Conservation (phyloP, 306 rosid species). For the Ammopiptanthus mongolicus region DNA sequence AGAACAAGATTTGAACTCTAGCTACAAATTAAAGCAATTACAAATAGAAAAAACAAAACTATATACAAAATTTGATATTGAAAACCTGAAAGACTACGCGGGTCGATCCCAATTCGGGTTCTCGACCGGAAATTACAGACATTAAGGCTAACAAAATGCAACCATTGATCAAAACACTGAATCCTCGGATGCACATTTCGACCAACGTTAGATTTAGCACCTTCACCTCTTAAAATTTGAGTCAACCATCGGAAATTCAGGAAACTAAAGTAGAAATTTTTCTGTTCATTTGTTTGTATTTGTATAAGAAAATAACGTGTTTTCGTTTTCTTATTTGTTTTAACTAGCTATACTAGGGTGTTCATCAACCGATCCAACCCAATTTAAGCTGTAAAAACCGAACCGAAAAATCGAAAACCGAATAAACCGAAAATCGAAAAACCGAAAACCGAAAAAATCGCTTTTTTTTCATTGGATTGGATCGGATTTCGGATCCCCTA, state of each 20-base stretch:
- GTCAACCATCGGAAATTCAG: conserved; percentile 21
- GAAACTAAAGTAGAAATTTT: not conserved
- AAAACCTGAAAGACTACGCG: conserved; percentile 88
- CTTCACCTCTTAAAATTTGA: conserved; percentile 2
- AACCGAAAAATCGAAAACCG: no score
- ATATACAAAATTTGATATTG: not conserved
- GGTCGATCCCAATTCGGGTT: conserved; percentile 60
- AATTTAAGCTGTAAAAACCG: no score
- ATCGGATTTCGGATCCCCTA: no score
- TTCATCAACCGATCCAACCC: no score
- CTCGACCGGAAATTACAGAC: conserved; percentile 21
- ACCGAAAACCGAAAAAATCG: no score
- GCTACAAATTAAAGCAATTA: conserved; percentile 6
- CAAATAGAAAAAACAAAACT: not conserved
- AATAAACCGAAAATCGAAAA: no score
- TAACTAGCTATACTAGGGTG: no score
- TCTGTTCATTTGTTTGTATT: not conserved
- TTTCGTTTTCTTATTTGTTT: no score
- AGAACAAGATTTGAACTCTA: not conserved
- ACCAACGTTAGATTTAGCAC: conserved; percentile 13
- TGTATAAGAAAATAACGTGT: not conserved
- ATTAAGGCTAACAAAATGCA: conserved; percentile 26
- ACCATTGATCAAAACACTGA: conserved; percentile 17
- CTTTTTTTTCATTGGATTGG: no score
- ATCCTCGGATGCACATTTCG: conserved; percentile 34